phyloP scores from a whole-genome alignment of 148 eudicot genomes.

The Limonium bicolor region DNA sequence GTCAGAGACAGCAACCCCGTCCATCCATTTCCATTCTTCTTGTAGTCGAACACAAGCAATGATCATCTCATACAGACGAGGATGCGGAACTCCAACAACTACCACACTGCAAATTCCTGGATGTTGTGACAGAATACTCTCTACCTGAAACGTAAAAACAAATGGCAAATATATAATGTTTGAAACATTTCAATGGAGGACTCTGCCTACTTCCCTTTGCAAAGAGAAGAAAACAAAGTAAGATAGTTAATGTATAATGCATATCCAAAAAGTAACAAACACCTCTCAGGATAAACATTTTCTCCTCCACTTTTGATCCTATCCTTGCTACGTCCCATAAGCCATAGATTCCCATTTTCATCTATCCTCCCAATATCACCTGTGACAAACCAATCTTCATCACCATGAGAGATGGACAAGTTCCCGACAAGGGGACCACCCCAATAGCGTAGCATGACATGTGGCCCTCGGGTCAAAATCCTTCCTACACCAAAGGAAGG shows the following conservation, averaged over 20 bases:
- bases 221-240: neutral
- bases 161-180: neutral
- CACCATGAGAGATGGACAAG: slow-evolving; percentile 2
- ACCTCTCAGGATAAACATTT: slow-evolving; percentile 95
- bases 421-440: slow-evolving; percentile 12
- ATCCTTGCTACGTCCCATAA: slow-evolving; percentile 69
- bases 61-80: slow-evolving; percentile 60
- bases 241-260: too few relatives aligned
- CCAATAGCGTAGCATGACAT: slow-evolving; percentile 78
- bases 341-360: slow-evolving; percentile 60
- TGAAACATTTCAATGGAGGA: neutral
- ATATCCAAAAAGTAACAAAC: too few relatives aligned
- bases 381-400: slow-evolving; percentile 73
- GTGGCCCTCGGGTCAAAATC: slow-evolving; percentile 83
- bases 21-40: slow-evolving; percentile 56
- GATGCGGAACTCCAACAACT: slow-evolving; percentile 56
- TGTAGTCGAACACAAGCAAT: slow-evolving; percentile 46
- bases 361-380: slow-evolving; percentile 82
- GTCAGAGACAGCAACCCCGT: slow-evolving; percentile 10
- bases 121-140: slow-evolving; percentile 55
- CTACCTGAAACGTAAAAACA: slow-evolving; percentile 33
- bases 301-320: slow-evolving; percentile 93
- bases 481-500: slow-evolving; percentile 35
- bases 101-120: slow-evolving; percentile 44
- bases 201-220: too few relatives aligned